Base-by-base conservation (phyloP, 2,329 filamentous ascomycete species). In the Ramularia collo-cygni region DNA sequence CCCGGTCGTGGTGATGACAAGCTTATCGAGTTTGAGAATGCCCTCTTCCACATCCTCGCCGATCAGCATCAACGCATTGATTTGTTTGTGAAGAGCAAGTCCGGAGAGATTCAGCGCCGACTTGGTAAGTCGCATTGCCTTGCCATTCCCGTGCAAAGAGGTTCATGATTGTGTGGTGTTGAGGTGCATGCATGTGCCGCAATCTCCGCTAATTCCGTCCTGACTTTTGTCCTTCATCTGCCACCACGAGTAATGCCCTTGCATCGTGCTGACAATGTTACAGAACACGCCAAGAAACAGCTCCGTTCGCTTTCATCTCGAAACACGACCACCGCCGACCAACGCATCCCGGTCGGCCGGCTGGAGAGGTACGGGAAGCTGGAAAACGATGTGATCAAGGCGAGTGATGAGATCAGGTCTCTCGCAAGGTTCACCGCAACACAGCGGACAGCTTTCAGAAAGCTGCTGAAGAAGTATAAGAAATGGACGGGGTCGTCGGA, bases 381-480 rank as follows among this genome's bases (percentile, higher is more conserved):
- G 33, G 70, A 74, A 43, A 68, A 68, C 34, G 69, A 70, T 42
- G 65, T 72, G 9, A 54, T 68, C 30, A 70, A 63, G 62, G 84
- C 82, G 48, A 79, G 80, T 32, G 76, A 85, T 49, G 85, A 92
- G 48, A 78, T 86, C 38, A 74, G 76, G 38, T 75, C 76, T 4
- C 69, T 92, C 4, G 74, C 77, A 26, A 77, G 85, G 29, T 93
- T 90, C 53, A 76, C 81, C 47, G 72, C 75, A 43, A 82, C 83
- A 2, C 86, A 93, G 58, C 71, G 80, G 8, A 76, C 81, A 4
- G 86, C 83, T 3, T 89, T 93, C 54, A 76, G 77, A 40, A 93
- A 93, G 64, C 81, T 93, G 27, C 67, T 89, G 24, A 92, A 90
- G 61, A 93, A 93, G 59, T 90, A 92, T 64, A 69, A 82, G 73